Evolutionary conservation across 257 asterid species (phyloP).

Genomic region (Buddleja alternifolia): DNA sequence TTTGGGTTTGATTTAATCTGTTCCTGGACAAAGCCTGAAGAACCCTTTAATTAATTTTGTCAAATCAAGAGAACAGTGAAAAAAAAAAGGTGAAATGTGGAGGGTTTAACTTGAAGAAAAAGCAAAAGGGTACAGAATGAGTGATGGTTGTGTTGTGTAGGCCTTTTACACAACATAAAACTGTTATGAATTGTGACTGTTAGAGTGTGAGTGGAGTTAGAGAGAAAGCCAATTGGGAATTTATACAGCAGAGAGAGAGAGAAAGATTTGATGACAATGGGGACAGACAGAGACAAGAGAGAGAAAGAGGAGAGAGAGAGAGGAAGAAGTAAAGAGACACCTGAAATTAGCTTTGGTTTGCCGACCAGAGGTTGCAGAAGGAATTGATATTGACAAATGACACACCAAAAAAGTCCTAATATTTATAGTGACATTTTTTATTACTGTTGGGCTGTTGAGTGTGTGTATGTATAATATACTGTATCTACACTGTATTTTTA

Average conservation of each 20-base stretch:
- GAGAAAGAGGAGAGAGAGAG: conserved; percentile 20
- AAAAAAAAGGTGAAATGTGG: background rate
- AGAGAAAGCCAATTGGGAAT: conserved; percentile 30
- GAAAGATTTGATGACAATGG: conserved; percentile 36
- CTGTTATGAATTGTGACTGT: conserved; percentile 34
- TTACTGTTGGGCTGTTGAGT: conserved; percentile 11
- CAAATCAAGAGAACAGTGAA: conserved; percentile 30
- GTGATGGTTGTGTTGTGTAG: conserved; percentile 38
- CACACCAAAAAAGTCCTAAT: conserved; percentile 17
- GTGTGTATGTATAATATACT: background rate
- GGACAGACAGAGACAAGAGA: conserved; percentile 48
- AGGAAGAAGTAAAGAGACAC: conserved; percentile 39
- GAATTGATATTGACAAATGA: conserved; percentile 56
- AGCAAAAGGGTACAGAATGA: conserved; percentile 34
- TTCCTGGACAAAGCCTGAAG: conserved; percentile 13
- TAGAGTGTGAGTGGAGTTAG: conserved; percentile 1
- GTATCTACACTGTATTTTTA: background rate
- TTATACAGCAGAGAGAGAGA: conserved; percentile 33
- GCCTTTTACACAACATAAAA: conserved; percentile 35
- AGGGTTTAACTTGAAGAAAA: conserved; percentile 41
- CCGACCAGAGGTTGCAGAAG: conserved; percentile 70
- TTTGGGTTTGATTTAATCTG: background rate
- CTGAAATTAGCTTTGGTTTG: conserved; percentile 57
- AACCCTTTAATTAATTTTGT: conserved; percentile 31
- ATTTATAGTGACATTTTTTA: conserved; percentile 3